Base-by-base conservation (phyloP, 495 filamentous ascomycete species). In the Astrothelium subdiscretum region DNA sequence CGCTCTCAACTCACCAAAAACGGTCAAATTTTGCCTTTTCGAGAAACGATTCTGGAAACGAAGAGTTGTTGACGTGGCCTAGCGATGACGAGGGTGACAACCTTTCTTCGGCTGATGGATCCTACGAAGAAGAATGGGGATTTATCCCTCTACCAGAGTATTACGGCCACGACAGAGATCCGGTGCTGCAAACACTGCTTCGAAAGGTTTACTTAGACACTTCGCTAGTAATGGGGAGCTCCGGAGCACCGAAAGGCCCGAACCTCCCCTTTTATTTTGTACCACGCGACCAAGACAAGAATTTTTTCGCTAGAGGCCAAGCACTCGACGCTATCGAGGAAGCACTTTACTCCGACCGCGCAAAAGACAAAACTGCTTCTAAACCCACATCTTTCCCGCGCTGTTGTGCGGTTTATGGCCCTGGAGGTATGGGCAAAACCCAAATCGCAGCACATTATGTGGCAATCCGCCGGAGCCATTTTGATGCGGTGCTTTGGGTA, bases 401-500 rank as follows among this genome's bases (percentile, higher is more conserved):
- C 35, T 38, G 35, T 38, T 67, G 65, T 31, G 62, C 66, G 2
- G 43, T 69, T n/a, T 61, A 44, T 22, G 66, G 67, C 2, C 66
- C 66, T 0, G 62, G 62, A 5, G 67, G 67, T n/a, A 66, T 69
- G 40, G 67, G 67, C 35, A 69, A 69, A 44, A 57, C 67, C 3
- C 67, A 69, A 32, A 40, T 69, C 15, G 67, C 66, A 0, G 35
- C 54, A 4, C 61, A 69, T 31, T 68, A 62, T 60, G 63, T 60
- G n/a, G 42, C 62, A 32, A 60, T 20, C 3, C 61, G 60, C 31
- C 61, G 40, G 24, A 43, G 32, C 12, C 18, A 13, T 18, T 69
- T 65, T 40, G 65, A 69, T 32, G 62, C 67, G 12, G 63, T 69
- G 18, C 63, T 69, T 59, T 69, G 66, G 66, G 40, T 69, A 20